phyloP scores from a whole-genome alignment of 108 stramenopile species.

The Parietichytrium sp. region DNA sequence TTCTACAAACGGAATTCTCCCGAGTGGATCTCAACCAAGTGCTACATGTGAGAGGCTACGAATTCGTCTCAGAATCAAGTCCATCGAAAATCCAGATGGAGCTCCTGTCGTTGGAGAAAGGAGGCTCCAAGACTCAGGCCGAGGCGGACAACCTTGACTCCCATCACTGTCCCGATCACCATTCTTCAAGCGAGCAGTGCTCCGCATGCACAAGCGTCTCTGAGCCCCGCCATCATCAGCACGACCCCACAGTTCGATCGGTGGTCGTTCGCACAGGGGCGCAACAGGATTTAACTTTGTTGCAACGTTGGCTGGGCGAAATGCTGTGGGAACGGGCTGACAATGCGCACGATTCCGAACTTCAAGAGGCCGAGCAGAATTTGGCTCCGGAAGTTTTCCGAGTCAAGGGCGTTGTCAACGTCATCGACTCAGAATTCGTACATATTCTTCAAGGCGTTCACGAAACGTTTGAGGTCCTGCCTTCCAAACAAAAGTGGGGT shows the following conservation, averaged over 20 bases:
- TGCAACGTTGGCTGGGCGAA: background rate
- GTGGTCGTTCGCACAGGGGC: background rate
- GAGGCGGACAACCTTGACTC: background rate
- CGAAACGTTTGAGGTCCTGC: background rate
- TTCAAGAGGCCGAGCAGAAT: background rate
- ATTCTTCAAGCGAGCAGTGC: background rate
- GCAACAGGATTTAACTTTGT: background rate
- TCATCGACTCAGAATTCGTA: background rate
- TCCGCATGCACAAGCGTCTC: background rate
- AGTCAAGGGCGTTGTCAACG: slow-evolving; percentile 29
- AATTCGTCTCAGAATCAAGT: background rate
- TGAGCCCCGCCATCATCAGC: background rate
- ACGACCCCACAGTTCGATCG: background rate
- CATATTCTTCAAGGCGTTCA: slow-evolving; percentile 27
- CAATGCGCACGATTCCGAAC: background rate
- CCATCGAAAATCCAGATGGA: background rate
- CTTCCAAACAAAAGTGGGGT: background rate
- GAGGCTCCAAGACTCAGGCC: background rate
- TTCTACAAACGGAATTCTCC: background rate
- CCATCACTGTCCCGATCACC: too few relatives aligned
- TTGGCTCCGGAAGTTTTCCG: background rate
- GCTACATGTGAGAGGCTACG: background rate
- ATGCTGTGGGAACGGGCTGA: background rate
- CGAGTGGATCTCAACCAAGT: background rate
- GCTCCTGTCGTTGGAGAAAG: background rate